Conservation (phyloP, 768 basidiomycete species). For the Lenzites betulinus region DNA sequence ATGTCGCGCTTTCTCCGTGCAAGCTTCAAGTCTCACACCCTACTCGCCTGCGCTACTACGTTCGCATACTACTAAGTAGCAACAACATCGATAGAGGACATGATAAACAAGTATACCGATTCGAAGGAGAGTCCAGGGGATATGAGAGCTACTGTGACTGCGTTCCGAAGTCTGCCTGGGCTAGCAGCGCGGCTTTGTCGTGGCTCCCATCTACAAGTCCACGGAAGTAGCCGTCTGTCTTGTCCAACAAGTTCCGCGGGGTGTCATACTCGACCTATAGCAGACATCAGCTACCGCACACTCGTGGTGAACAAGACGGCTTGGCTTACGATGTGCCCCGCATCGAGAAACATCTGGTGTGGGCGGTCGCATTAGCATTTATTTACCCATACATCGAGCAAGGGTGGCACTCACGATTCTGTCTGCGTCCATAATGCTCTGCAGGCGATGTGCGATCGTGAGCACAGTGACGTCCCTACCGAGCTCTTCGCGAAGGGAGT, state of each 20-base stretch:
- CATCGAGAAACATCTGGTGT: slow-evolving; percentile 45
- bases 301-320: not conserved
- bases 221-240: slow-evolving; percentile 49
- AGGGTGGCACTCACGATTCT: slow-evolving; percentile 44
- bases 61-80: too few relatives aligned
- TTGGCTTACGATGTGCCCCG: slow-evolving; percentile 39
- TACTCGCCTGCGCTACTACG: too few relatives aligned
- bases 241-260: slow-evolving; percentile 50
- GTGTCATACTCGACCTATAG: slow-evolving; percentile 49
- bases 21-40: too few relatives aligned
- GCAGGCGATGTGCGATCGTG: slow-evolving; percentile 59
- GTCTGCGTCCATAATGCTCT: slow-evolving; percentile 64
- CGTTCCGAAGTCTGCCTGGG: slow-evolving; percentile 32
- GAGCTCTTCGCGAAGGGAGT: slow-evolving; percentile 50
- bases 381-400: not conserved
- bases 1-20: too few relatives aligned
- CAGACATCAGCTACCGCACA: not conserved
- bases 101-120: too few relatives aligned
- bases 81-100: too few relatives aligned
- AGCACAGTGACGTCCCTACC: slow-evolving; percentile 49
- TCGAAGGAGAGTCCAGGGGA: too few relatives aligned
- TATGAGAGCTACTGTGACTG: not conserved
- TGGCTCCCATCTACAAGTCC: slow-evolving; percentile 58
- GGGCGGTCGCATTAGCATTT: not conserved
- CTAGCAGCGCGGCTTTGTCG: slow-evolving; percentile 49